Conservation (phyloP, 257 asterid species). For the Forsythia suspensa region DNA sequence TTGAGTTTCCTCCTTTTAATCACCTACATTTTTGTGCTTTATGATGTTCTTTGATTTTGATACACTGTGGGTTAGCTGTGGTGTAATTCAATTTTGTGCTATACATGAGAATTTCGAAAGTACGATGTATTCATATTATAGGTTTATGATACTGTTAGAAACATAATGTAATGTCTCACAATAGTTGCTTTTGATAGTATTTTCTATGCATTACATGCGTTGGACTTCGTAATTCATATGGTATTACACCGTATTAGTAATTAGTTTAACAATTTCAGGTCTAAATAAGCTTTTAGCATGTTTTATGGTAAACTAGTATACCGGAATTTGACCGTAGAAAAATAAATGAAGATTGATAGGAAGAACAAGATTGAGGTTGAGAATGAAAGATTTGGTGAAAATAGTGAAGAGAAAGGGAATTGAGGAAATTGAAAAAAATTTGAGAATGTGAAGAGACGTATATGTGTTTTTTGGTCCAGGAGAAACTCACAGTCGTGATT, state of each 20-base stretch:
- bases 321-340: too few relatives aligned
- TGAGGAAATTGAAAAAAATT: too few relatives aligned
- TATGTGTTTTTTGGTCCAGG: too few relatives aligned
- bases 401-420: too few relatives aligned
- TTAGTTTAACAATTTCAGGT: background rate
- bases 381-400: too few relatives aligned
- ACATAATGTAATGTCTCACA: background rate
- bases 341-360: too few relatives aligned
- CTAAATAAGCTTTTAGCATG: background rate
- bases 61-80: background rate
- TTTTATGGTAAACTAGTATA: background rate
- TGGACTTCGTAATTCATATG: background rate
- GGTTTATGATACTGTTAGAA: background rate
- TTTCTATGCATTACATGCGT: background rate
- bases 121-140: background rate
- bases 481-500: too few relatives aligned
- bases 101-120: background rate
- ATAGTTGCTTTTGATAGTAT: background rate
- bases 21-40: constrained; percentile 2
- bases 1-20: background rate
- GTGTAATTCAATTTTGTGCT: background rate
- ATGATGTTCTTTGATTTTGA: background rate
- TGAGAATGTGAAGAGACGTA: too few relatives aligned
- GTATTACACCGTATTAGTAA: background rate
- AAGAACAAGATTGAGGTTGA: too few relatives aligned